Percentiles rank a stretch among this genome's conserved stretches.
Evolutionary conservation across 1,284 basidiomycete genomes (phyloP).

Genomic region (Ustilago sp.): DNA sequence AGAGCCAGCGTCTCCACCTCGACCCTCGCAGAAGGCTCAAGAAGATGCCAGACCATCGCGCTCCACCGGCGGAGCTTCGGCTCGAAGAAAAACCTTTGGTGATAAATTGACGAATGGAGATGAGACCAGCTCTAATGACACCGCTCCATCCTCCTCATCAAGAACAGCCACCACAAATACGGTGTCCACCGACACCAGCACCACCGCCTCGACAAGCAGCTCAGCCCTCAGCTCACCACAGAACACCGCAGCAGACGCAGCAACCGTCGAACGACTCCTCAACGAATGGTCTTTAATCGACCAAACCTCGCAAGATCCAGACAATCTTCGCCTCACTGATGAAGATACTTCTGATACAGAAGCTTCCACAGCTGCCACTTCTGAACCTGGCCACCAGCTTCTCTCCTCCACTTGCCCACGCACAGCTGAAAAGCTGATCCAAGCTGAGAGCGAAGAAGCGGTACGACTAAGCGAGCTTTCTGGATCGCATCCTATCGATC

Average conservation of each 20-base stretch:
- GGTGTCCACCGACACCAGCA: background rate
- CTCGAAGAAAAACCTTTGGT: slow-evolving; percentile 24
- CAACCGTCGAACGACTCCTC: slow-evolving; percentile 41
- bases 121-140: background rate
- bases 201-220: slow-evolving; percentile 3
- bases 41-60: background rate
- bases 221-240: slow-evolving; percentile 2
- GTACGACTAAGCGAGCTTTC: slow-evolving; percentile 18
- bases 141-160: background rate
- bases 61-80: background rate
- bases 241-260: slow-evolving; percentile 22
- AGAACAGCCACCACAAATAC: background rate
- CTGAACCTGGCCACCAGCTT: slow-evolving; percentile 6
- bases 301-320: slow-evolving; percentile 26
- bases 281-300: slow-evolving; percentile 52
- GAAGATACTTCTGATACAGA: slow-evolving; percentile 42
- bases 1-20: background rate
- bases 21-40: background rate
- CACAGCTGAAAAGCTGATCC: background rate
- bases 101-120: slow-evolving; percentile 25
- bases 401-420: background rate
- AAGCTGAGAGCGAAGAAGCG: slow-evolving; percentile 10
- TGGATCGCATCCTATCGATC: slow-evolving; percentile 22
- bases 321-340: slow-evolving; percentile 51
- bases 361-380: slow-evolving; percentile 1